phyloP scores from a whole-genome alignment of 306 rosid genomes.

The Dalbergia cochinchinensis region DNA sequence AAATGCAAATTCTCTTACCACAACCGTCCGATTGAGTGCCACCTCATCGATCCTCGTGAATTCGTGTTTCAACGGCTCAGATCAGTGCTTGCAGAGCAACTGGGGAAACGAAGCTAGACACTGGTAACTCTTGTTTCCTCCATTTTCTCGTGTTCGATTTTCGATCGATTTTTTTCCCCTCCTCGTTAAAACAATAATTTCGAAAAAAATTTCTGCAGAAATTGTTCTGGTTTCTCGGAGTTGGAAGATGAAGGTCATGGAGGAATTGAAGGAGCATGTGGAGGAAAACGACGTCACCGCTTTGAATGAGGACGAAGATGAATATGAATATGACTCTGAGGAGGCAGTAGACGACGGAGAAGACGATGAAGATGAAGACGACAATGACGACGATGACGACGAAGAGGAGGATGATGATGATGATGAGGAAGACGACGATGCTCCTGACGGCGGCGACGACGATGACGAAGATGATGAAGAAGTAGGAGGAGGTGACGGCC shows the following conservation, averaged over 20 bases:
- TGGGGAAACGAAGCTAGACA: constrained; percentile 73
- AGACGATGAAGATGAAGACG: constrained; percentile 57
- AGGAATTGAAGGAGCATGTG: constrained; percentile 57
- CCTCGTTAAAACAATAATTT: constrained; percentile 17
- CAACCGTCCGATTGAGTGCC: constrained; percentile 65
- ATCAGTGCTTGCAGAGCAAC: constrained; percentile 71
- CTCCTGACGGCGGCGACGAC: constrained; percentile 65
- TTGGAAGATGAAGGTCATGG: constrained; percentile 66
- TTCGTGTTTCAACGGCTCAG: constrained; percentile 61
- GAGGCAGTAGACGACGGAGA: constrained; percentile 64
- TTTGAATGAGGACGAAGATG: constrained; percentile 45
- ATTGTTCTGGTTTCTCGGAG: constrained; percentile 6
- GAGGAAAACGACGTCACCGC: constrained; percentile 59
- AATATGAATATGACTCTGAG: constrained; percentile 41
- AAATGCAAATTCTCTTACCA: constrained; percentile 43
- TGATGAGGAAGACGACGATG: constrained; percentile 54
- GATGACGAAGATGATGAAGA: constrained; percentile 51
- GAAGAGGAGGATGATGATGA: constrained; percentile 53
- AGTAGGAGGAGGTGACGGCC: constrained; percentile 43
- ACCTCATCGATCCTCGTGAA: constrained; percentile 75
- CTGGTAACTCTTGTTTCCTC: constrained; percentile 56
- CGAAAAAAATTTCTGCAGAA: constrained; percentile 26
- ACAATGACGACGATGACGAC: constrained; percentile 46
- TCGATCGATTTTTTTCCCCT: constrained; percentile 42
- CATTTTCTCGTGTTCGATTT: constrained; percentile 46